Evolutionary conservation across 371 early-diverging fungal species (phyloP).

Genomic region (Apophysomyces elegans): DNA sequence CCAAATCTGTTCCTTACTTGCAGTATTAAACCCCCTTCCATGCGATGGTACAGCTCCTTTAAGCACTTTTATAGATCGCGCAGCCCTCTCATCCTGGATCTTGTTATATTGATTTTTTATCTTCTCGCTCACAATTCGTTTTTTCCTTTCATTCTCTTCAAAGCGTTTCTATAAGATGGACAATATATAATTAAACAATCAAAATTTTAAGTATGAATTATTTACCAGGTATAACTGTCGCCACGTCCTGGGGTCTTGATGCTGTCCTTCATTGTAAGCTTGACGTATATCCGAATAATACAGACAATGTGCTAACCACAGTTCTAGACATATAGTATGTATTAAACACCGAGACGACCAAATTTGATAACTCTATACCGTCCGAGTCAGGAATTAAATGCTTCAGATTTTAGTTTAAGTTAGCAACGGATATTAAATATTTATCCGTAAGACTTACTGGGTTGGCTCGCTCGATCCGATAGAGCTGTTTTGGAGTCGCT

Average conservation of each 20-base stretch:
- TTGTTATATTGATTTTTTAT: constrained; percentile 47
- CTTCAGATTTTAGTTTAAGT: constrained; percentile 17
- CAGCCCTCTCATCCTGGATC: constrained; percentile 43
- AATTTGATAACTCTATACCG: constrained; percentile 25
- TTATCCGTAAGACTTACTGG: constrained; percentile 33
- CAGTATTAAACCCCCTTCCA: constrained; percentile 24
- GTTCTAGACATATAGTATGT: constrained; percentile 25
- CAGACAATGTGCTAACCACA: constrained; percentile 46
- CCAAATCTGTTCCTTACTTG: constrained; percentile 23
- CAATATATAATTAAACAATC: not conserved
- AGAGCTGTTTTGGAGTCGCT: constrained; percentile 47
- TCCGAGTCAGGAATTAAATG: constrained; percentile 38
- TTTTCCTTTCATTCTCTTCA: constrained; percentile 37
- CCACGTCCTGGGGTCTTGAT: constrained; percentile 37
- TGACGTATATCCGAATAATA: constrained; percentile 38
- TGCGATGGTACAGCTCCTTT: constrained; percentile 30
- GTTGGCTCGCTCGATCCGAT: constrained; percentile 43
- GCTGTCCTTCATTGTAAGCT: constrained; percentile 33
- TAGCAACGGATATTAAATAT: constrained; percentile 2
- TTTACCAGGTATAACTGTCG: constrained; percentile 39
- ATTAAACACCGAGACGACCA: not conserved
- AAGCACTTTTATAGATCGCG: constrained; percentile 45
- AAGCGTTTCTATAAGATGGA: constrained; percentile 27
- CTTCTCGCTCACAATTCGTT: constrained; percentile 37
- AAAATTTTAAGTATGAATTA: not conserved